Evolutionary conservation across 2,329 filamentous ascomycete species (phyloP).

Genomic region (Lecanicillium sp.): DNA sequence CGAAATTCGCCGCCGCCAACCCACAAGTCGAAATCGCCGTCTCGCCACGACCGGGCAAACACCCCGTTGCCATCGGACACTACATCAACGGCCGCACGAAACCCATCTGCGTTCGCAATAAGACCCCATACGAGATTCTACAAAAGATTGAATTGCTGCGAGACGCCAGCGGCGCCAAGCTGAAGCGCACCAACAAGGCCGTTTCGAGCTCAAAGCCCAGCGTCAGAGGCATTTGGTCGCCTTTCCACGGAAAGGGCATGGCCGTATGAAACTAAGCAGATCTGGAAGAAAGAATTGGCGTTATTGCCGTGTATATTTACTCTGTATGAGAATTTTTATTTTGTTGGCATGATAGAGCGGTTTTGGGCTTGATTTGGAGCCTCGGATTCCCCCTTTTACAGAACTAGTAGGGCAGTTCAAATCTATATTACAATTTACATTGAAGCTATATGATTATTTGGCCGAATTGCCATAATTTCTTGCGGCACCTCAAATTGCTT

Average conservation of each 20-base stretch:
- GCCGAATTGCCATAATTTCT: too few relatives aligned
- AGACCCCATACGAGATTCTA: constrained; percentile 71
- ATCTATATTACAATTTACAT: too few relatives aligned
- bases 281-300: not conserved
- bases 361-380: constrained; percentile 7
- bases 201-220: constrained; percentile 56
- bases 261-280: constrained; percentile 31
- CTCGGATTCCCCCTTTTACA: not conserved
- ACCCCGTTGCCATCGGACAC: constrained; percentile 80
- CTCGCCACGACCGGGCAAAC: constrained; percentile 80
- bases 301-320: constrained; percentile 7
- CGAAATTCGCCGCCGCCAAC: constrained; percentile 70
- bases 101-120: constrained; percentile 79
- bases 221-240: constrained; percentile 64
- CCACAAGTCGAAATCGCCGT: constrained; percentile 87
- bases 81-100: constrained; percentile 89
- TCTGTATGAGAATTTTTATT: constrained; percentile 4
- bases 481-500: too few relatives aligned
- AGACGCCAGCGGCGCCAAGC: constrained; percentile 68
- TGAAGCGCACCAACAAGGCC: constrained; percentile 54
- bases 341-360: constrained; percentile 4
- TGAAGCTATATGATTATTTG: too few relatives aligned
- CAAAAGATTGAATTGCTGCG: constrained; percentile 69
- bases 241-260: constrained; percentile 55
- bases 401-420: too few relatives aligned